These are phyloP conservation scores for Yamadazyma songkhlaensis DNA, from an alignment of 1,139 yeast genomes.

Conservation along the genomic window DNA sequence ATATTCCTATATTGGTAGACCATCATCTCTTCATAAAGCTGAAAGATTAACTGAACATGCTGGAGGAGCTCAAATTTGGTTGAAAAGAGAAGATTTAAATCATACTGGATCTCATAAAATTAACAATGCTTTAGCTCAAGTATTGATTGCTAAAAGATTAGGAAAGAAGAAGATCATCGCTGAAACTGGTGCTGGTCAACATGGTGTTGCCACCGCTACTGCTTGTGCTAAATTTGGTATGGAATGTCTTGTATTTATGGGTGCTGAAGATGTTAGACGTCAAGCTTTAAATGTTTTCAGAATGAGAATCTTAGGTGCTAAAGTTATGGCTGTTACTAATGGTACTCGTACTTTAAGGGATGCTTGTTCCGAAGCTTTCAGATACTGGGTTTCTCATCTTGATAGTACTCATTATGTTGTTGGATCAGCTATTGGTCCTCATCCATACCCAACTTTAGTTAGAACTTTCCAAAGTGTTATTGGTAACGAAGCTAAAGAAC, in stretches of 20 bases:
- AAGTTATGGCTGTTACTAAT: conserved; percentile 86
- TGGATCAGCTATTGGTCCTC: conserved; percentile 99
- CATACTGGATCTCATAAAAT: conserved; percentile 98
- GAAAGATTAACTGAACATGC: conserved; percentile 85
- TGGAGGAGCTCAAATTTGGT: conserved; percentile 98
- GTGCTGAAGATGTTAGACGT: conserved; percentile 98
- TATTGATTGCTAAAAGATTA: conserved; percentile 82
- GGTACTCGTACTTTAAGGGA: conserved; percentile 97
- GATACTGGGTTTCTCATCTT: conserved; percentile 91
- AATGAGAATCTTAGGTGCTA: conserved; percentile 95
- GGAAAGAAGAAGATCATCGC: conserved; percentile 93
- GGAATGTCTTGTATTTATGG: conserved; percentile 97
- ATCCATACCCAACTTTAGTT: conserved; percentile 96
- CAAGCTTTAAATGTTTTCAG: conserved; percentile 97
- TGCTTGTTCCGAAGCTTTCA: conserved; percentile 95
- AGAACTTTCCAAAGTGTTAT: conserved; percentile 98
- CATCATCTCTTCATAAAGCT: conserved; percentile 88
- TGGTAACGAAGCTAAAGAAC: conserved; percentile 92
- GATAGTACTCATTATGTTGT: conserved; percentile 88
- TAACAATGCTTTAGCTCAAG: conserved; percentile 95
- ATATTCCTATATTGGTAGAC: conserved; percentile 91
- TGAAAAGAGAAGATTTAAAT: conserved; percentile 95
- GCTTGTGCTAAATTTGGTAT: conserved; percentile 98
- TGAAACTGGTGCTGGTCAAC: conserved; percentile 99
- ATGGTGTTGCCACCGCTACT: conserved; percentile 99